Percentiles rank a stretch among this genome's conserved stretches.
phyloP scores from a whole-genome alignment of 768 basidiomycete species.

The Filobasidium wieringae region DNA sequence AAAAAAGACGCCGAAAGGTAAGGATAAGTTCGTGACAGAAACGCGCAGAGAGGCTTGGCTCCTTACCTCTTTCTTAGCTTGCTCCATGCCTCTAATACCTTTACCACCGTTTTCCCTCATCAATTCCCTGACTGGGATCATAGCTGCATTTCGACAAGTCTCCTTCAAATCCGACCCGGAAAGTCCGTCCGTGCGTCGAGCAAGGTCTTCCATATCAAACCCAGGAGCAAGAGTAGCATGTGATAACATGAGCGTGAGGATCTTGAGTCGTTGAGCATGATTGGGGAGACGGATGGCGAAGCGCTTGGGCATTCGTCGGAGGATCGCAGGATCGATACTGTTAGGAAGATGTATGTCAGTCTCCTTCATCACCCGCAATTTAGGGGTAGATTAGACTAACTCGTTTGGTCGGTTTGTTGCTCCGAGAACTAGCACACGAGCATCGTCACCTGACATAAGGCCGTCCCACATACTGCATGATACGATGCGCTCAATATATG shows the following conservation, averaged over 20 bases:
- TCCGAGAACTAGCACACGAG: constrained; percentile 74
- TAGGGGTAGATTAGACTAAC: constrained; percentile 44
- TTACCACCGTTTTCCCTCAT: constrained; percentile 33
- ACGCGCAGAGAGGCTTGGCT: too few relatives aligned
- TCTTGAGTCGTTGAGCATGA: constrained; percentile 64
- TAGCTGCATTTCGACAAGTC: constrained; percentile 82
- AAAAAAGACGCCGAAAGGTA: too few relatives aligned
- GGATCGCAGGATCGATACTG: constrained; percentile 39
- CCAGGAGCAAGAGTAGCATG: constrained; percentile 56
- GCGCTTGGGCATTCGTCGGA: constrained; percentile 80
- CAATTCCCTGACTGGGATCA: constrained; percentile 55
- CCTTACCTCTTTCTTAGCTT: constrained; percentile 44
- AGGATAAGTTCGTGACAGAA: too few relatives aligned
- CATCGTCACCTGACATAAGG: constrained; percentile 60
- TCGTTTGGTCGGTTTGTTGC: constrained; percentile 93
- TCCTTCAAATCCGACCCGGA: constrained; percentile 89
- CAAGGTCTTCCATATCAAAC: constrained; percentile 56
- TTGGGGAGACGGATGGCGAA: constrained; percentile 77
- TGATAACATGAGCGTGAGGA: constrained; percentile 71
- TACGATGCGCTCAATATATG: constrained; percentile 1
- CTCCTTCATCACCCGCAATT: constrained; percentile 57
- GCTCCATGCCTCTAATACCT: constrained; percentile 45
- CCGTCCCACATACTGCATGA: constrained; percentile 80
- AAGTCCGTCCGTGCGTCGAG: constrained; percentile 55
- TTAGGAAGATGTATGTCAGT: background rate